phyloP scores from a whole-genome alignment of 441 rosid species.

The Eruca vesicaria region DNA sequence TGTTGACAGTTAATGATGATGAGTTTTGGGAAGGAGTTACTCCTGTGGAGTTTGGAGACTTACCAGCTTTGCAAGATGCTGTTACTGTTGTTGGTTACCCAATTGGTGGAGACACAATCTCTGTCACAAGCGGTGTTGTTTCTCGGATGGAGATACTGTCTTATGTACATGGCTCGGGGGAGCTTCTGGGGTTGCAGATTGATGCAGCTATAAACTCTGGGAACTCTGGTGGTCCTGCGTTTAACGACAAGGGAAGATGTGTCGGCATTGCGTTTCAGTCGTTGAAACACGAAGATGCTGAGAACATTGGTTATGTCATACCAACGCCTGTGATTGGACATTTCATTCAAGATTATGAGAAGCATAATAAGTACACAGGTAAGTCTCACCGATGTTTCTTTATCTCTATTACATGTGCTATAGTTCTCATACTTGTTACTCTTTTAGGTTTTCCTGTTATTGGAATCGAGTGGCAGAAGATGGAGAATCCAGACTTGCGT shows the following conservation, averaged over 20 bases:
- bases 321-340: slow-evolving; percentile 94
- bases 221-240: slow-evolving; percentile 97
- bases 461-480: slow-evolving; percentile 98
- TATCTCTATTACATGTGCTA: neutral
- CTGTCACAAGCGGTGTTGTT: slow-evolving; percentile 96
- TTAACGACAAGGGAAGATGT: slow-evolving; percentile 81
- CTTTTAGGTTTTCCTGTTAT: slow-evolving; percentile 78
- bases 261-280: slow-evolving; percentile 99
- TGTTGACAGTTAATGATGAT: slow-evolving; percentile 84
- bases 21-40: slow-evolving; percentile 92
- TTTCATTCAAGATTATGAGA: slow-evolving; percentile 87
- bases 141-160: slow-evolving; percentile 87
- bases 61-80: slow-evolving; percentile 97
- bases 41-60: slow-evolving; percentile 83
- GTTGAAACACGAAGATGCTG: slow-evolving; percentile 85
- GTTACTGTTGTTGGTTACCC: slow-evolving; percentile 98
- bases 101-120: slow-evolving; percentile 93
- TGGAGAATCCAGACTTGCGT: slow-evolving; percentile 94
- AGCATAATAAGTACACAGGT: slow-evolving; percentile 89
- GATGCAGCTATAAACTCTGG: slow-evolving; percentile 99
- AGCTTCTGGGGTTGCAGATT: slow-evolving; percentile 90
- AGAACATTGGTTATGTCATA: slow-evolving; percentile 93
- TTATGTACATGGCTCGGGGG: slow-evolving; percentile 84
- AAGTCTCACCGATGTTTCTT: slow-evolving; percentile 1
- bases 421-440: slow-evolving; percentile 8